Base-by-base conservation (phyloP, 2,329 filamentous ascomycete species). In the Aspergillus fumigatiaffinis region DNA sequence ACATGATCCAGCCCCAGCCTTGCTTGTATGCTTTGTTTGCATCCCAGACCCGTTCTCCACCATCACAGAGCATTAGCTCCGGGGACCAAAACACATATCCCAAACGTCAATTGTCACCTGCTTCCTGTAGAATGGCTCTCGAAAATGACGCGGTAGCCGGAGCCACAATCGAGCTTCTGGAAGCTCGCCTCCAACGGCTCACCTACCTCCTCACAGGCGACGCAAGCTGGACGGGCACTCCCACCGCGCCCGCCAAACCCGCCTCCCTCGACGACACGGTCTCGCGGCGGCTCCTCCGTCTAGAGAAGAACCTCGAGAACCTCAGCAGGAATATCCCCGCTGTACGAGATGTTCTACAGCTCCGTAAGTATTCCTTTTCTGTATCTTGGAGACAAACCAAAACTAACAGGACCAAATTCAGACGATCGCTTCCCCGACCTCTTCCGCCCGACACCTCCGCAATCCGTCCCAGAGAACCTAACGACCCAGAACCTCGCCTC, bases 171-270 rank as follows among this genome's bases (percentile, higher is more conserved):
- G 73, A 77, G 53, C 71, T 79, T 48, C 74, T 80, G 10, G 74
- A 79, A 59, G 69, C 71, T 9, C 77, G 77, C 51, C 70, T 80
- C 10, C 73, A 70, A 52, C 71, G 76, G 50, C 68, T 79, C 53
- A 74, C 77, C 59, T 80, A 75, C 63, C 71, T 80, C 48, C 68
- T 80, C 12, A 76, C 72, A 10, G 77, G 77, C 54, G 66, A 70
- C 52, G 70, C 72, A 21, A 68, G 71, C 61, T 76, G 76, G 71
- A 72, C 73, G 4, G 76, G 76, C 38, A 61, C 71, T 12, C 74
- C 76, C 46, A 66, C 64, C 26, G 55, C 69, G 23, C 70, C 70
- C 44, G 53, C 68, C 41, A 71, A 71, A 57, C 72, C 74, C n/a
- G 51, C 70, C 7, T 66, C 69, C 1, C 59, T 68, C 35, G 73